These are phyloP conservation scores for Claviceps cyperi DNA, from an alignment of 2,329 filamentous ascomycete genomes.

Conservation along the genomic window DNA sequence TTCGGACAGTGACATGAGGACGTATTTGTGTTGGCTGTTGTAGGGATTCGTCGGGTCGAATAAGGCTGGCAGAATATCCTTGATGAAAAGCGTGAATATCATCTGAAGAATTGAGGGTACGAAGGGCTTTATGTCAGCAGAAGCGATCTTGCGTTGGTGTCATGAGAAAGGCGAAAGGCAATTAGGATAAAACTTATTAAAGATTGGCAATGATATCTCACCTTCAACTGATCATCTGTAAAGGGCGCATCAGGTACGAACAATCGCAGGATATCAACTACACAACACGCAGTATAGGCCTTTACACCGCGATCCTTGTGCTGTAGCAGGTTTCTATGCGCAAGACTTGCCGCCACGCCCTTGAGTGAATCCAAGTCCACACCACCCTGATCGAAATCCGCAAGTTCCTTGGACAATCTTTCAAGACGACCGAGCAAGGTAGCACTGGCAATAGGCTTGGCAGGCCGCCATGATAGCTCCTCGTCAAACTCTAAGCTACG, in stretches of 20 bases:
- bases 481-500: slow-evolving; percentile 63
- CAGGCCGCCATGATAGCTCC: slow-evolving; percentile 78
- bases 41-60: slow-evolving; percentile 80
- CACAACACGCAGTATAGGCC: slow-evolving; percentile 74
- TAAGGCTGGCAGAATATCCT: slow-evolving; percentile 68
- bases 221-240: slow-evolving; percentile 79
- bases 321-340: slow-evolving; percentile 62
- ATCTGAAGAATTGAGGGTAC: slow-evolving; percentile 39
- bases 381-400: slow-evolving; percentile 75
- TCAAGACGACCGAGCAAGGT: slow-evolving; percentile 74
- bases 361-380: slow-evolving; percentile 70
- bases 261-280: slow-evolving; percentile 84
- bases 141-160: neutral
- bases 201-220: slow-evolving; percentile 23
- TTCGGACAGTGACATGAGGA: slow-evolving; percentile 75
- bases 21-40: slow-evolving; percentile 84
- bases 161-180: neutral
- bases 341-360: slow-evolving; percentile 73
- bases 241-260: slow-evolving; percentile 94
- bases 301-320: slow-evolving; percentile 92
- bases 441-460: slow-evolving; percentile 71
- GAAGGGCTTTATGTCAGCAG: slow-evolving; percentile 6
- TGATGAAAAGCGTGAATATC: slow-evolving; percentile 82
- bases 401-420: slow-evolving; percentile 66
- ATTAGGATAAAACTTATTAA: neutral